These are phyloP conservation scores for Epichloe sp. DNA, from an alignment of 2,329 filamentous ascomycete genomes.

Conservation along the genomic window DNA sequence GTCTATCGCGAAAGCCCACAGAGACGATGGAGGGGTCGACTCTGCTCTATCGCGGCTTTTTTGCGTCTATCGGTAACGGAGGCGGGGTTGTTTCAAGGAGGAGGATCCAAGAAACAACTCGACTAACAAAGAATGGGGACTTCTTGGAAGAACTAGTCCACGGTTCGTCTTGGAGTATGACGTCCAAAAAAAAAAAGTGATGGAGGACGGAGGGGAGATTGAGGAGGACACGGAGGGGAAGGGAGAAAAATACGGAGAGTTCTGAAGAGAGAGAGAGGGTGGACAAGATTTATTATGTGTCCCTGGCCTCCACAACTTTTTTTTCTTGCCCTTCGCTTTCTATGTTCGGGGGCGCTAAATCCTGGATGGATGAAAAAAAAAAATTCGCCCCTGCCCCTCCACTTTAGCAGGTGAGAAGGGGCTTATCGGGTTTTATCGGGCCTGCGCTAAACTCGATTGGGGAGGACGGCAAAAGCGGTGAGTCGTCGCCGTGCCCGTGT, in stretches of 20 bases:
- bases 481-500: conserved; percentile 4
- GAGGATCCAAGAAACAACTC: conserved; percentile 22
- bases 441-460: conserved; percentile 8
- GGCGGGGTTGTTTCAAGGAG: conserved; percentile 20
- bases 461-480: conserved; percentile 9
- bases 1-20: conserved; percentile 14
- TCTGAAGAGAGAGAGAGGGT: conserved; percentile 1
- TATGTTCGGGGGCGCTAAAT: conserved; percentile 5
- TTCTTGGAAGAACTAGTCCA: conserved; percentile 13
- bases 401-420: conserved; percentile 6
- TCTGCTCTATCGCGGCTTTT: conserved; percentile 29
- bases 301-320: neutral
- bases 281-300: conserved; percentile 9
- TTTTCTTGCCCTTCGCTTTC: neutral
- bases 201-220: conserved; percentile 16
- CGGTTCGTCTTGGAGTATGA: conserved; percentile 32
- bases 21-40: conserved; percentile 32
- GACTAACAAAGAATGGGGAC: conserved; percentile 14
- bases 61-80: conserved; percentile 17
- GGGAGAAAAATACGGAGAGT: conserved; percentile 4
- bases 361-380: conserved; percentile 6
- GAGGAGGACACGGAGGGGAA: conserved; percentile 12
- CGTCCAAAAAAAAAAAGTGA: conserved; percentile 24
- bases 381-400: conserved; percentile 13
- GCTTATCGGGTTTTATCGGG: conserved; percentile 14